phyloP scores from a whole-genome alignment of 345 rosid genomes.

The Eucalyptus tenuipes region DNA sequence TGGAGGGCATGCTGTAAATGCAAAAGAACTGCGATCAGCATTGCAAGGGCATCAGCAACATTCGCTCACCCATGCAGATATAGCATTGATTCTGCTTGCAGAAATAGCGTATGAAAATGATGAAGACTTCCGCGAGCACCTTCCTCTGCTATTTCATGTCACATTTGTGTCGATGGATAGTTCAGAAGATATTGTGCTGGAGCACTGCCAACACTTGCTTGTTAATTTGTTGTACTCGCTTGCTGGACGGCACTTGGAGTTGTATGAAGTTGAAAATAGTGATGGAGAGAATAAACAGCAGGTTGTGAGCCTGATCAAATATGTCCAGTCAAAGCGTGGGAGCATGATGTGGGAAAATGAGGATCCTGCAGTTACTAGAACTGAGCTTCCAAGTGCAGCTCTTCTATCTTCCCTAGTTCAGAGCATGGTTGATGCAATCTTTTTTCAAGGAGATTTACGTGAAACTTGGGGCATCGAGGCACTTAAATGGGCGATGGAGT shows the following conservation, averaged over 20 bases:
- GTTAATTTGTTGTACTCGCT: slow-evolving; percentile 93
- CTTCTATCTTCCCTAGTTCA: slow-evolving; percentile 95
- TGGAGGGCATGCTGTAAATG: slow-evolving; percentile 68
- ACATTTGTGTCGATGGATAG: slow-evolving; percentile 99
- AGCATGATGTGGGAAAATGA: slow-evolving; percentile 99
- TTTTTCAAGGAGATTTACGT: slow-evolving; percentile 98
- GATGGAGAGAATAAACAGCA: slow-evolving; percentile 98
- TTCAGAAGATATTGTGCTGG: slow-evolving; percentile 96
- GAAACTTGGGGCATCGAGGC: slow-evolving; percentile 99
- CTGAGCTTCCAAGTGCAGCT: slow-evolving; percentile 93
- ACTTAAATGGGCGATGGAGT: slow-evolving; percentile 99
- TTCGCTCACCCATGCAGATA: slow-evolving; percentile 96
- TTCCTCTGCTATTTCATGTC: slow-evolving; percentile 95
- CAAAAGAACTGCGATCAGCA: slow-evolving; percentile 96
- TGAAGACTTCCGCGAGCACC: slow-evolving; percentile 96
- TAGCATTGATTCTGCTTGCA: slow-evolving; percentile 91
- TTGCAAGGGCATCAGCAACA: slow-evolving; percentile 99
- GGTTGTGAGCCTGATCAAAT: slow-evolving; percentile 92
- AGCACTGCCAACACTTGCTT: slow-evolving; percentile 97
- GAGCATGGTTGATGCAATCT: slow-evolving; percentile 99
- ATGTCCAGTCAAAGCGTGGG: slow-evolving; percentile 97
- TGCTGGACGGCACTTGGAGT: slow-evolving; percentile 97
- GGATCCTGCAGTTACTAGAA: slow-evolving; percentile 77
- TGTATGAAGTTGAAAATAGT: slow-evolving; percentile 88
- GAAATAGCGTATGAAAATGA: slow-evolving; percentile 98